A percentile compares a stretch with the other conserved stretches of the same genome.
phyloP scores from a whole-genome alignment of 2,329 filamentous ascomycete genomes.

The Diplocarpon mali region DNA sequence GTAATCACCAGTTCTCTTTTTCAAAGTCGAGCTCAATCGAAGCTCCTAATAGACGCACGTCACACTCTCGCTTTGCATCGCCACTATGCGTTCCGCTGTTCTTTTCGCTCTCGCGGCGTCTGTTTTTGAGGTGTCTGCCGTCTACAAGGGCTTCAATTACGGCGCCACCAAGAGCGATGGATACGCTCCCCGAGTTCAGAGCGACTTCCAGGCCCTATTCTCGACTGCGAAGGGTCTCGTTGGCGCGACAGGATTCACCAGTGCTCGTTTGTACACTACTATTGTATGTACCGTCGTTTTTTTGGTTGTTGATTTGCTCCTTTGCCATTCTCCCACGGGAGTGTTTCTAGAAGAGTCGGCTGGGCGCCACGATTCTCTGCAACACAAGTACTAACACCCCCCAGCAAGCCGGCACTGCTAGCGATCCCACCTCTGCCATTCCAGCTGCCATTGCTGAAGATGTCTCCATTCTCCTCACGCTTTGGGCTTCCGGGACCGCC shows the following conservation, averaged over 20 bases:
- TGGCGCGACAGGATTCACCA: slow-evolving; percentile 55
- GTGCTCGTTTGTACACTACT: slow-evolving; percentile 62
- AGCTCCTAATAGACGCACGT: background rate
- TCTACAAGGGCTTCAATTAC: slow-evolving; percentile 51
- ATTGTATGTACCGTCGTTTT: slow-evolving; percentile 28
- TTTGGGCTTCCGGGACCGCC: slow-evolving; percentile 63
- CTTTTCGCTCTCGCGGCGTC: slow-evolving; percentile 22
- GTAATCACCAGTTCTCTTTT: background rate
- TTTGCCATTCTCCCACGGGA: no score
- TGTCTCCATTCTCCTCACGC: slow-evolving; percentile 67
- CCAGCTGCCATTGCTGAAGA: slow-evolving; percentile 73
- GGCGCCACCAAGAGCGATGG: slow-evolving; percentile 56
- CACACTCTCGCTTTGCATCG: background rate
- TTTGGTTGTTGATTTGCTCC: background rate
- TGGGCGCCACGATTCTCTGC: no score
- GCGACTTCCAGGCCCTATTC: slow-evolving; percentile 62
- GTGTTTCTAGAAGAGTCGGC: no score
- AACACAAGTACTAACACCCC: background rate
- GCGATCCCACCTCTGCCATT: slow-evolving; percentile 59
- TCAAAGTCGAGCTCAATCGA: background rate
- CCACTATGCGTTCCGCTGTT: slow-evolving; percentile 21
- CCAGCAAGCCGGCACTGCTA: slow-evolving; percentile 51
- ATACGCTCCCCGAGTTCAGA: slow-evolving; percentile 41
- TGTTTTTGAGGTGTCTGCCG: slow-evolving; percentile 26
- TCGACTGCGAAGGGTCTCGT: slow-evolving; percentile 50